Evolutionary conservation across 768 basidiomycete species (phyloP), one percentile per base, ranked within the genome.

Genomic region (Sporobolomyces pararoseus): DNA sequence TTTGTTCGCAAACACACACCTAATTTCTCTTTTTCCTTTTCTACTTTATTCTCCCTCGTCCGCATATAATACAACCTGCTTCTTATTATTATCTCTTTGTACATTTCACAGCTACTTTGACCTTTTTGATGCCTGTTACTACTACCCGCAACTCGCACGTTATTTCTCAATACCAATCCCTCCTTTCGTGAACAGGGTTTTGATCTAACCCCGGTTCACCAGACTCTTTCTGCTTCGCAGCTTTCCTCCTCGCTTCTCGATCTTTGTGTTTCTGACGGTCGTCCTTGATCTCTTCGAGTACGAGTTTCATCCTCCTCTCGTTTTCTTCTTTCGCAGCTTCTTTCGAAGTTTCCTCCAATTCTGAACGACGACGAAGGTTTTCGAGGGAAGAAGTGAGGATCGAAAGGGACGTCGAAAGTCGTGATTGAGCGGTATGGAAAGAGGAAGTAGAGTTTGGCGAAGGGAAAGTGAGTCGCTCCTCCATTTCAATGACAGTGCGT

Each of bases 261-360:
- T 47, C 49, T 16, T 27, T 50, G 17, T 35, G 46, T 54, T 27
- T 57, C 64, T 49, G 23, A 17, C 64, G 13, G 21, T 65, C 64
- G 3, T 35, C 54, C 37, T 58, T 65, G 64, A 65, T 65, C 64
- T 32, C 46, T 46, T 65, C 64, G 5, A 65, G 46, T 23, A 65
- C 54, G 27, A 23, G 32, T 16, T 9, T 50, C 64, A 65, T 65
- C 34, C 54, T 35, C 25, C 64, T 13, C 23, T 27, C 42, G 23
- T 58, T 65, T 21, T 57, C 64, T 7, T 47, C 46, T 17, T 65
- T 57, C 25, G 64, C 44, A 7, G 64, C 64, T 32, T 58, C 31
- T n/a, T 58, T 49, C n/a, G 54, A n/a, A 23, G 35, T 35, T 3
- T n/a, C 21, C 46, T 65, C 64, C 4, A 65, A 34, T 34, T 49